Evolutionary conservation across 768 basidiomycete species (phyloP), one percentile per base, ranked within the genome.

Genomic region (Pleurotus ostreatus): DNA sequence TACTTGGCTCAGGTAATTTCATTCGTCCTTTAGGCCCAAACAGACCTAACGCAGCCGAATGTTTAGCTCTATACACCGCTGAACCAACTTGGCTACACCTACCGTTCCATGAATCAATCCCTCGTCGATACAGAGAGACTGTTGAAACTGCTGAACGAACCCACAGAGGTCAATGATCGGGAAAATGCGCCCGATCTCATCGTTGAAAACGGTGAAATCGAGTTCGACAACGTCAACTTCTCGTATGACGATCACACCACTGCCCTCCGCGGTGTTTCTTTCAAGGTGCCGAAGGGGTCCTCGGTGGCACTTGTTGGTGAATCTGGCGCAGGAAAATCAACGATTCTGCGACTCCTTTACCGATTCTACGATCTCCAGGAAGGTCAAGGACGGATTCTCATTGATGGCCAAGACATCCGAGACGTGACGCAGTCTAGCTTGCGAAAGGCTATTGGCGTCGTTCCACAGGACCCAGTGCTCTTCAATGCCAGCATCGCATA

Each of bases 271-370:
- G 82, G 83, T 26, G 81, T 98, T 39, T 91, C 88, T 1, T 98
- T 98, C 79, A 89, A 83, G 63, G 86, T 98, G 16, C 89, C 90
- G 0, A 91, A 88, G 65, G 89, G 90, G 4, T 83, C 86, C 4
- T 87, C 90, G 12, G 94, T 97, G 16, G 96, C 95, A 0, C 80
- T 98, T 18, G 92, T 98, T 12, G 93, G 89, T 18, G 86, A 89
- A 65, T 85, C 86, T 2, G 92, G 91, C 1, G 76, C 88, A 2
- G 87, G 92, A 11, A 95, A 93, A 69, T 89, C 87, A 8, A 90
- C 92, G 0, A 85, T 93, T 55, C 71, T 93, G 49, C 87, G 92
- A n/a, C 77, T 95, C 25, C 75, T 98, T 13, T 97, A 92, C 70
- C 81, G 94, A 18, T 94, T 98, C 73, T 97, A 98, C 68, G 94